Evolutionary conservation across 75 land plant species (phyloP).

Genomic region (Picea glauca): DNA sequence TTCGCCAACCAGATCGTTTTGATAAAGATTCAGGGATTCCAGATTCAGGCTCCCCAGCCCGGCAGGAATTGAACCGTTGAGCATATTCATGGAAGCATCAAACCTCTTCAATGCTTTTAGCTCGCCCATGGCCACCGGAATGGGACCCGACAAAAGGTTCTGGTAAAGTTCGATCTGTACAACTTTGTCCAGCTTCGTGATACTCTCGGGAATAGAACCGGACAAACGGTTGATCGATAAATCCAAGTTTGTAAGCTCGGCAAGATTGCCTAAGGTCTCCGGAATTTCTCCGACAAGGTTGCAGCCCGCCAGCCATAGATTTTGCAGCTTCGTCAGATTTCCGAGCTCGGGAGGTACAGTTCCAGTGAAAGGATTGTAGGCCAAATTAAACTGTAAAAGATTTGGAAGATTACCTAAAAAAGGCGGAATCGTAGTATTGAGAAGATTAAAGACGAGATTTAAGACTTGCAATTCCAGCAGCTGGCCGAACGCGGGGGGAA

Average conservation of each 20-base stretch:
- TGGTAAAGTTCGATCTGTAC: conserved; percentile 75
- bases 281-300: conserved; percentile 59
- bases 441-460: conserved; percentile 27
- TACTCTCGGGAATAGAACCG: conserved; percentile 51
- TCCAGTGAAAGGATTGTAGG: conserved; percentile 63
- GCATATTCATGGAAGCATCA: conserved; percentile 62
- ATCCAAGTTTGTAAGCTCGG: conserved; percentile 44
- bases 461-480: conserved; percentile 28
- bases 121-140: conserved; percentile 49
- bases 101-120: conserved; percentile 37
- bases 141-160: conserved; percentile 60
- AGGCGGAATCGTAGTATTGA: conserved; percentile 38
- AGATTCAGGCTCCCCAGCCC: conserved; percentile 47
- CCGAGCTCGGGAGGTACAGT: conserved; percentile 58
- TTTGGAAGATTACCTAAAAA: conserved; percentile 43
- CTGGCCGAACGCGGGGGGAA: conserved; percentile 30
- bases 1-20: conserved; percentile 47
- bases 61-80: conserved; percentile 57
- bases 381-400: conserved; percentile 46
- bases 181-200: conserved; percentile 39
- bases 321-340: conserved; percentile 40
- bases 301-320: conserved; percentile 52
- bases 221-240: conserved; percentile 45
- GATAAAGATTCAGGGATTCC: conserved; percentile 60
- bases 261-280: conserved; percentile 39